Evolutionary conservation across 352 stramenopile species (phyloP).

Genomic region (Pythium aphanidermatum): DNA sequence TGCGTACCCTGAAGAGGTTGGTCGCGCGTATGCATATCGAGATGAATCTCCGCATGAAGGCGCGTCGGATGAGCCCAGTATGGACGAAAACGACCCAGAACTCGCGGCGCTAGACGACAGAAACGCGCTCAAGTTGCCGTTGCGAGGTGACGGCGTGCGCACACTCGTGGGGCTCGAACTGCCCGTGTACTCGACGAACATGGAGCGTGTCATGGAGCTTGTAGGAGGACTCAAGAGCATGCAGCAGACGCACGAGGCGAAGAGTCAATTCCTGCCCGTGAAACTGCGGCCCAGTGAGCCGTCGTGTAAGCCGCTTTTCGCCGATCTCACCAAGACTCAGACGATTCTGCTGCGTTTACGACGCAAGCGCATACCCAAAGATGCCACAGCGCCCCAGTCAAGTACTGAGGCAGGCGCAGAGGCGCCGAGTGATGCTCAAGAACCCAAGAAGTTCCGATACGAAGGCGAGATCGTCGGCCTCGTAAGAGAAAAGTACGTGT

Average conservation of each 20-base stretch:
- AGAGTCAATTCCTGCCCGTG: constrained; percentile 72
- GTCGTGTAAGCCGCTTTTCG: constrained; percentile 79
- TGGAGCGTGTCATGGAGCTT: constrained; percentile 42
- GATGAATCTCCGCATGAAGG: neutral
- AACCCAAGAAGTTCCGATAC: constrained; percentile 8
- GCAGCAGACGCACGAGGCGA: constrained; percentile 60
- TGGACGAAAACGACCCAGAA: constrained; percentile 5
- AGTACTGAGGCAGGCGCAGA: too few species aligned
- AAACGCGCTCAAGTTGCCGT: constrained; percentile 17
- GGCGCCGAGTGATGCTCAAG: too few species aligned
- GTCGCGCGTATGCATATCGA: neutral
- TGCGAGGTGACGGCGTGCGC: constrained; percentile 30
- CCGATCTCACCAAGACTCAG: constrained; percentile 77
- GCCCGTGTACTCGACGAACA: constrained; percentile 49
- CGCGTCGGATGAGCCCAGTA: constrained; percentile 1
- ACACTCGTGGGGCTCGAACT: constrained; percentile 58
- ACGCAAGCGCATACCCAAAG: constrained; percentile 21
- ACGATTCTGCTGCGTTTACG: constrained; percentile 58
- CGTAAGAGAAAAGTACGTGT: constrained; percentile 75
- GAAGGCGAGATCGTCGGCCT: constrained; percentile 53
- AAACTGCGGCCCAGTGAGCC: constrained; percentile 69
- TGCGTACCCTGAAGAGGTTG: constrained; percentile 11
- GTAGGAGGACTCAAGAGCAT: constrained; percentile 50
- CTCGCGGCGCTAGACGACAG: neutral
- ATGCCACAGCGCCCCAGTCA: too few species aligned